Base-by-base conservation (phyloP, 257 asterid genomes). In the Linaria vulgaris region DNA sequence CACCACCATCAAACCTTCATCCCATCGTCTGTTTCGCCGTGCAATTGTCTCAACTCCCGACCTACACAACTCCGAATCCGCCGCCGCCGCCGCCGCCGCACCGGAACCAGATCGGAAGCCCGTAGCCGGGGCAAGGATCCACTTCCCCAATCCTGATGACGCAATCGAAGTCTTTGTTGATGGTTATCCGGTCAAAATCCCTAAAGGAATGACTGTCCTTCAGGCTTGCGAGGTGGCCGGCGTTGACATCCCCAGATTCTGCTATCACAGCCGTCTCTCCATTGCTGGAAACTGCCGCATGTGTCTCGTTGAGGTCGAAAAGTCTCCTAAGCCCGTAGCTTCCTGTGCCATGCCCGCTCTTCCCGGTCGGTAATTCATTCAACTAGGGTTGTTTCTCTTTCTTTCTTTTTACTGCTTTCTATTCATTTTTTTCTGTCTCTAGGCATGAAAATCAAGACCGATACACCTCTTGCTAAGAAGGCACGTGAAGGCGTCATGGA, bases 401-500 rank as follows among this genome's bases (percentile, higher is more conserved):
- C 23, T 27, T 56, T 9, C 44, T 46, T 52, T 41, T 72, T n/a
- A 43, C 44, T 61, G 50, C 47, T 56, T 47, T 72, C 27, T 25
- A 63, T 12, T 47, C 49, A 53, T 27, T 59, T 31, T 43, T 60
- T n/a, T n/a, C n/a, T n/a, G n/a, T 43, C 67, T 17, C 21, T 66
- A 92, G 99, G 99, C 56, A 92, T 92, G 99, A 92, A 92, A 72
- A 92, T 92, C 63, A 92, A 92, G 82, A 92, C 99, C 0, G 94
- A 87, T 67, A 87, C 97, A 17, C 97, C 97, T 37, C 19, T 92
- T 58, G 97, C 99, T 12, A 92, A 89, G 88, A 92, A 92, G 87
- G 99, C 99, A 3, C 71, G 99, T 64, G 97, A 92, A 83, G 97
- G 97, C 16, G 99, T 89, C 49, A 92, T 92, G 99, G 99, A 92